Percentiles rank a stretch among this genome's conserved stretches.
These are phyloP conservation scores for Cercospora citrullina DNA, from an alignment of 2,329 filamentous ascomycete species.

Conservation along the genomic window DNA sequence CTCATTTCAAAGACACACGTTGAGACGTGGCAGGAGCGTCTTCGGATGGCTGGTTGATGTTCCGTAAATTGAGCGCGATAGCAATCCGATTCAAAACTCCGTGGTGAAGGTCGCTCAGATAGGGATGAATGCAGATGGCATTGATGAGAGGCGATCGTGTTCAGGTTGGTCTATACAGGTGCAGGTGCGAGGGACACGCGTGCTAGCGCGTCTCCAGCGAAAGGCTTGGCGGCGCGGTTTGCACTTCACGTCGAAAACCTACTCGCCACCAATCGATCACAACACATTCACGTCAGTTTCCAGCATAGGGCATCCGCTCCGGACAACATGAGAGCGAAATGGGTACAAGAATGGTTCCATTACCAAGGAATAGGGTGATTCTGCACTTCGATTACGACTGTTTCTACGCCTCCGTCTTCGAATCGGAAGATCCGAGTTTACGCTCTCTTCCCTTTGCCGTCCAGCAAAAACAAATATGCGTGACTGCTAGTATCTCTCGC, in stretches of 20 bases:
- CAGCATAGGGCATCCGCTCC: neutral
- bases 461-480: constrained; percentile 85
- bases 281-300: neutral
- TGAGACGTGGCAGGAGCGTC: neutral
- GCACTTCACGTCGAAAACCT: neutral
- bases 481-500: constrained; percentile 52
- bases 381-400: constrained; percentile 89
- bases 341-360: constrained; percentile 28
- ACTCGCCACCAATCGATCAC: neutral
- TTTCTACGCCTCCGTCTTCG: constrained; percentile 91
- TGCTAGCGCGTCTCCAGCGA: neutral
- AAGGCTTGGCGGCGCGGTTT: neutral
- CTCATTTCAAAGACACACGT: neutral
- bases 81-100: neutral
- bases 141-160: neutral
- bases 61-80: neutral
- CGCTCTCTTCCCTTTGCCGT: constrained; percentile 75
- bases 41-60: neutral
- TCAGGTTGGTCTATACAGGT: neutral
- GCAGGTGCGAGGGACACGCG: neutral
- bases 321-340: constrained; percentile 27
- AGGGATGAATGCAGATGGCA: neutral
- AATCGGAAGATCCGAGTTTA: constrained; percentile 73
- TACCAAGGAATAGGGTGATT: constrained; percentile 66
- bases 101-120: neutral